Evolutionary conservation across 1,139 yeast genomes (phyloP), one percentile per base, ranked within the genome.

Genomic region (Zygosaccharomyces pseudobailii): DNA sequence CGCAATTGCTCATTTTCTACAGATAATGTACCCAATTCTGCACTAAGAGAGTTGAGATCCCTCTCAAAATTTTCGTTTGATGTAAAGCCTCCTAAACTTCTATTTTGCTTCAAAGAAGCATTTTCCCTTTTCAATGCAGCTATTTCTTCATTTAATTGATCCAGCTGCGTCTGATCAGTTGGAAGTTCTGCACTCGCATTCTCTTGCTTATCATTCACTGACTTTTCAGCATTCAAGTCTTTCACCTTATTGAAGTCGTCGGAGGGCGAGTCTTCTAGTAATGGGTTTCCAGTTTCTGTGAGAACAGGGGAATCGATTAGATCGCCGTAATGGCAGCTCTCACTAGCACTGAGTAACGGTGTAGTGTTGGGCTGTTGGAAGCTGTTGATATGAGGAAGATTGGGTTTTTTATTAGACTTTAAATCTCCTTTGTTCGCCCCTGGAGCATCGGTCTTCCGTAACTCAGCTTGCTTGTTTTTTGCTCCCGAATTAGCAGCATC

Each of bases 101-200:
- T 89, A 55, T 84, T 92, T 33, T 20, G 31, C 43, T 32, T 44
- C 40, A 42, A 43, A 36, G 30, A 28, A 37, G 20, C 43, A 33
- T 43, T 43, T 19, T 45, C 45, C 17, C 27, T 47, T 39, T 43
- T 40, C n/a, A 42, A 35, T 13, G 28, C 38, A 23, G 23, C 45
- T 43, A 30, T 20, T 28, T 42, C 43, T 27, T 21, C 23, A 20
- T 38, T 31, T n/a, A 38, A 27, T 9, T 38, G 34, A n/a, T 38
- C 34, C 13, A 38, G n/a, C 9, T 17, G 17, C n/a, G 3, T 24
- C 20, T 38, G 32, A 6, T 38, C 19, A 28, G 33, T 4, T 5
- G 13, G 19, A 7, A 4, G 6, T 30, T 30, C 17, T 6, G 33
- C 19, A 30, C 7, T 9, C 6, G 13, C 13, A 6, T 19, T n/a